These are phyloP conservation scores for Gigaspora rosea DNA, from an alignment of 192 early-diverging fungal genomes.

Conservation along the genomic window DNA sequence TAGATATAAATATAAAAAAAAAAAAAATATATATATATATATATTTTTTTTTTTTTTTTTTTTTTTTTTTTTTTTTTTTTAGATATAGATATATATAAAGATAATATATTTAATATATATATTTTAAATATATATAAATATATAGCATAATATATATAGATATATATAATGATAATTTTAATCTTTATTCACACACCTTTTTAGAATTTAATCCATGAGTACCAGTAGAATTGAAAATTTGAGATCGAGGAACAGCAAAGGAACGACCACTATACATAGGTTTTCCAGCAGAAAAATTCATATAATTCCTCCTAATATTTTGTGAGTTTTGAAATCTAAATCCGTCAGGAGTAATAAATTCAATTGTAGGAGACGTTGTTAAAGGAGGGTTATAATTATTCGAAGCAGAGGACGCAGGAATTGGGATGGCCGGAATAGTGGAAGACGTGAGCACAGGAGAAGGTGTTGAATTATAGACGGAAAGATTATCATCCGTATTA, in stretches of 20 bases:
- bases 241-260: background rate
- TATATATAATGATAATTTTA: no score
- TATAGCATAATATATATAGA: no score
- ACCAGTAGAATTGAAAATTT: background rate
- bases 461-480: slow-evolving; percentile 11
- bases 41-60: no score
- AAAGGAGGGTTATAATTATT: background rate
- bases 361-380: background rate
- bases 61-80: no score
- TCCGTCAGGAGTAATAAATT: background rate
- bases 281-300: background rate
- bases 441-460: slow-evolving; percentile 20
- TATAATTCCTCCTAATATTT: background rate
- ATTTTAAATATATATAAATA: no score
- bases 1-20: background rate
- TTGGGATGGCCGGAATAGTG: slow-evolving; percentile 25
- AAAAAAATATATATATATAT: no score
- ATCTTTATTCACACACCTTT: background rate
- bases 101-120: no score
- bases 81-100: no score
- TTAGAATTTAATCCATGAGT: background rate
- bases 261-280: background rate
- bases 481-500: slow-evolving; percentile 21
- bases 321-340: background rate
- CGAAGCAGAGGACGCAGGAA: background rate